Conservation (phyloP, 106 monocot species). For the Dendrobium officinale region DNA sequence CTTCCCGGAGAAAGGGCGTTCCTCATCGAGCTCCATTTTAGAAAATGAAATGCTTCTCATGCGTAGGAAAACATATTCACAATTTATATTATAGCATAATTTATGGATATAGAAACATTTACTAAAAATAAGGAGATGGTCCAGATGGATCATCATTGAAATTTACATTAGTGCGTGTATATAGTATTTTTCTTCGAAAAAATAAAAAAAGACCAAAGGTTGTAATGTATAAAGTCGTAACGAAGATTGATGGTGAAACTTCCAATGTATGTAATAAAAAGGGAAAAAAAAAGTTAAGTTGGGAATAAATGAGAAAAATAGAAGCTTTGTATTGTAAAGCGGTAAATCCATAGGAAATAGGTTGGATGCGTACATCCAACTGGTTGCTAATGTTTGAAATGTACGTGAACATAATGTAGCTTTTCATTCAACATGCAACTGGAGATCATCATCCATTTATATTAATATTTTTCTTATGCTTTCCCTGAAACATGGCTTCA, state of each 20-base stretch:
- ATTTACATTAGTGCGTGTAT: too few species aligned
- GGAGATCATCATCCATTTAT: too few species aligned
- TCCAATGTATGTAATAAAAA: neutral
- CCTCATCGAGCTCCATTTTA: constrained; percentile 66
- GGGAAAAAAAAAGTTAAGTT: neutral
- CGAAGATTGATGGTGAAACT: neutral
- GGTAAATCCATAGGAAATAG: neutral
- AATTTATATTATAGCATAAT: neutral
- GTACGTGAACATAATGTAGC: too few species aligned
- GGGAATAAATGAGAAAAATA: neutral
- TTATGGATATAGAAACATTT: too few species aligned
- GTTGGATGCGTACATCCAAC: neutral
- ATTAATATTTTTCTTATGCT: too few species aligned
- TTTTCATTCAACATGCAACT: too few species aligned
- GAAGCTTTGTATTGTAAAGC: neutral
- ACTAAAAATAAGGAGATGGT: neutral
- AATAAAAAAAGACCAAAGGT: neutral
- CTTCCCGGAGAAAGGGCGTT: constrained; percentile 74
- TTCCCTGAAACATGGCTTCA: too few species aligned
- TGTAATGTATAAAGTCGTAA: neutral
- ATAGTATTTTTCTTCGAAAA: neutral
- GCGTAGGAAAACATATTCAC: neutral
- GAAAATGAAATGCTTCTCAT: neutral
- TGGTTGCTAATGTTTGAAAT: neutral
- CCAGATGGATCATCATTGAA: neutral